These are phyloP conservation scores for Berberis thunbergii DNA, from an alignment of 164 flowering plant species.

Conservation along the genomic window DNA sequence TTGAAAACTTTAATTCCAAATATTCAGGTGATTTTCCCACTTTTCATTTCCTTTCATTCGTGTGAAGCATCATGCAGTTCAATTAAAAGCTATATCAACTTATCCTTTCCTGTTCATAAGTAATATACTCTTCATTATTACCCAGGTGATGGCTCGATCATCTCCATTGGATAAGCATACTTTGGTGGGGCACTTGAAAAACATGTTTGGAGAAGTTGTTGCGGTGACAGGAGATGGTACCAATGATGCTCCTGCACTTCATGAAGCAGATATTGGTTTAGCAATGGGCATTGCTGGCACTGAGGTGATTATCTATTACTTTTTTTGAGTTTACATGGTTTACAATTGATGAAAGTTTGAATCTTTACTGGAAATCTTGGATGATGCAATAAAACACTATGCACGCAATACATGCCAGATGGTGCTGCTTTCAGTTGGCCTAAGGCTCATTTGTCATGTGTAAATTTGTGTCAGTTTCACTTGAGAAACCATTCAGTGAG, in stretches of 20 bases:
- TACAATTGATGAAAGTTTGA: too few species aligned
- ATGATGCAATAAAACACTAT: too few species aligned
- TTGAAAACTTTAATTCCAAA: constrained; percentile 4
- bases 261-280: constrained; percentile 94
- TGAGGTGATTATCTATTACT: constrained; percentile 37
- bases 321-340: too few species aligned
- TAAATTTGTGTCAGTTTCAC: too few species aligned
- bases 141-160: constrained; percentile 92
- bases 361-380: too few species aligned
- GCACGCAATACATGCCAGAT: too few species aligned
- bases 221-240: constrained; percentile 98
- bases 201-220: constrained; percentile 66
- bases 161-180: constrained; percentile 16
- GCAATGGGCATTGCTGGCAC: constrained; percentile 99
- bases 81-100: too few species aligned
- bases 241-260: constrained; percentile 97
- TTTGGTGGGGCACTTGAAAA: constrained; percentile 38
- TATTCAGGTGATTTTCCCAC: constrained; percentile 2
- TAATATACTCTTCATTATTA: neutral
- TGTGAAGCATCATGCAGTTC: neutral
- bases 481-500: too few species aligned
- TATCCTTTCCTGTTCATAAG: neutral
- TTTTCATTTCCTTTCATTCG: neutral
- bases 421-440: too few species aligned
- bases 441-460: too few species aligned